phyloP scores from a whole-genome alignment of 495 filamentous ascomycete genomes.

The Saxophila tyrrhenica region DNA sequence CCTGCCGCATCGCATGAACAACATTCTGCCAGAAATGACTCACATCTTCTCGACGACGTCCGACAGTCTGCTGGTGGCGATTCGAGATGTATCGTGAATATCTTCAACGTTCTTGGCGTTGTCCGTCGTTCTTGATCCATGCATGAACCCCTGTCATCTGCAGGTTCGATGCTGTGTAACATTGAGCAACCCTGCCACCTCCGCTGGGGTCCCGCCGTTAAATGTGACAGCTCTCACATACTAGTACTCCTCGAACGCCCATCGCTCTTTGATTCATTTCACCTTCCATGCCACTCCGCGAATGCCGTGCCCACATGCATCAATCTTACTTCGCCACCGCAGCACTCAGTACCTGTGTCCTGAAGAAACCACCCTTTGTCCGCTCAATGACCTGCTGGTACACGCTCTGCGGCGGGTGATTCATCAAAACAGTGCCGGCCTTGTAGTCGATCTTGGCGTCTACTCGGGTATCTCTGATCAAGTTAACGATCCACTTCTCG shows the following conservation, averaged over 20 bases:
- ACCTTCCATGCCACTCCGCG: neutral
- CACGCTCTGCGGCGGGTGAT: constrained; percentile 93
- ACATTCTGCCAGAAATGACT: too few species aligned
- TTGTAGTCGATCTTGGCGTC: constrained; percentile 99
- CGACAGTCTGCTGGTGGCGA: neutral
- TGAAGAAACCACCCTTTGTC: constrained; percentile 90
- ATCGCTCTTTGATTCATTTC: neutral
- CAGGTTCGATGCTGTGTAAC: neutral
- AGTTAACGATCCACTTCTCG: constrained; percentile 99
- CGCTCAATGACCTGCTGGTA: constrained; percentile 98
- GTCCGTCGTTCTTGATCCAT: neutral
- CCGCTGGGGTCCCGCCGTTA: too few species aligned
- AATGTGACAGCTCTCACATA: neutral
- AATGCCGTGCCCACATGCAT: neutral
- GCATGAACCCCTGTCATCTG: neutral
- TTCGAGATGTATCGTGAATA: neutral
- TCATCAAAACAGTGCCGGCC: constrained; percentile 97
- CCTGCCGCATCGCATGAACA: neutral
- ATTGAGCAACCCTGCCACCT: neutral
- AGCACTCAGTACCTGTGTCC: constrained; percentile 36
- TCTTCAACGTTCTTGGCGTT: neutral
- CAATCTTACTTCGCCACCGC: constrained; percentile 27
- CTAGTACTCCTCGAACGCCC: neutral
- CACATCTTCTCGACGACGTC: neutral
- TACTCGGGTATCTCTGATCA: constrained; percentile 92